Conservation (phyloP, 164 flowering plant genomes). For the Vitis labrusca region DNA sequence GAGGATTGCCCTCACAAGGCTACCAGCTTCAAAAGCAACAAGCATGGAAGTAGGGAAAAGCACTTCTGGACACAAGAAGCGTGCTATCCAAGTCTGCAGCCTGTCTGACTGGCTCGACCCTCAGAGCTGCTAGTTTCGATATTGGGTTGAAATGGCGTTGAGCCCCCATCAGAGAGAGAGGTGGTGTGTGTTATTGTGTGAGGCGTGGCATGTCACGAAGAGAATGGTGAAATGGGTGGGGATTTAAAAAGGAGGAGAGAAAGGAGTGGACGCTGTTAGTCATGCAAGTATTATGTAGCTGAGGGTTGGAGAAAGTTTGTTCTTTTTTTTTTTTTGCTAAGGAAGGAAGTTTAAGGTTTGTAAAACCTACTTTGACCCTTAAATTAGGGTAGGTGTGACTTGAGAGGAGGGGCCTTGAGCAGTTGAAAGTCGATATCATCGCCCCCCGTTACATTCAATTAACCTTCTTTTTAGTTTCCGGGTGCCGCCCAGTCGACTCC, state of each 20-base stretch:
- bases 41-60: constrained; percentile 80
- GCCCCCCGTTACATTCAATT: constrained; percentile 35
- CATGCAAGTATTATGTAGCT: constrained; percentile 4
- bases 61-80: constrained; percentile 48
- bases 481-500: constrained; percentile 18
- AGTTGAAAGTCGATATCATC: constrained; percentile 41
- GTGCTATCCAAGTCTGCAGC: constrained; percentile 79
- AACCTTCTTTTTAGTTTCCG: constrained; percentile 38
- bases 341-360: no score
- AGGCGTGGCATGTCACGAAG: background rate
- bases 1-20: constrained; percentile 49
- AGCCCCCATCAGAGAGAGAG: constrained; percentile 30
- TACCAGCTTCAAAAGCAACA: constrained; percentile 74
- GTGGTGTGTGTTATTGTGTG: background rate
- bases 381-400: constrained; percentile 11
- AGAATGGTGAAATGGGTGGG: background rate
- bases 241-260: background rate
- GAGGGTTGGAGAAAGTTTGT: background rate
- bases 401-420: constrained; percentile 18
- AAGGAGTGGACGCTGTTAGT: background rate
- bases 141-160: constrained; percentile 43
- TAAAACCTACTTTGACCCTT: background rate
- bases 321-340: no score
- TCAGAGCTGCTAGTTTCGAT: constrained; percentile 39
- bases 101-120: constrained; percentile 55